phyloP scores from a whole-genome alignment of 78 protist species.

The Polysphondylium violaceum region DNA sequence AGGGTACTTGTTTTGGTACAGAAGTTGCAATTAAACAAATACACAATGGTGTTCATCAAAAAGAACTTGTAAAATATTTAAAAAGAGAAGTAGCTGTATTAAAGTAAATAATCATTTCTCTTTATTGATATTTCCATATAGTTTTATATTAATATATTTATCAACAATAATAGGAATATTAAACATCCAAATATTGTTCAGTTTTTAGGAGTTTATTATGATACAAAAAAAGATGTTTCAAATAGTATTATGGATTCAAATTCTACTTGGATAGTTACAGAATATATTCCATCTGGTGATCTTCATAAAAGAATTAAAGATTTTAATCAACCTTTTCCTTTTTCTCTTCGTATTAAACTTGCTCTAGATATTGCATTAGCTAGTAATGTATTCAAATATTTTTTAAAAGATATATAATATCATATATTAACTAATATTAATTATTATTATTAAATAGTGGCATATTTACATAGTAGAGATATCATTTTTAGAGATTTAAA shows the following conservation, averaged over 20 bases:
- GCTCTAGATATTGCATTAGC: constrained; percentile 70
- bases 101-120: constrained; percentile 27
- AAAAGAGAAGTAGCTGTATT: constrained; percentile 77
- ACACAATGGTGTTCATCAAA: constrained; percentile 26
- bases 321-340: background rate
- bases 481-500: constrained; percentile 72
- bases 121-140: background rate
- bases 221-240: background rate
- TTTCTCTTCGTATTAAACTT: constrained; percentile 34
- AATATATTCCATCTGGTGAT: constrained; percentile 57
- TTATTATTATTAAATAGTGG: constrained; percentile 26
- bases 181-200: constrained; percentile 81
- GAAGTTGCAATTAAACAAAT: constrained; percentile 68
- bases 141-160: background rate
- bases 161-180: constrained; percentile 36
- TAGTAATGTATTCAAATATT: background rate
- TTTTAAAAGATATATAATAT: background rate
- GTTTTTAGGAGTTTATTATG: constrained; percentile 75
- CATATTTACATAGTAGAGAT: constrained; percentile 72
- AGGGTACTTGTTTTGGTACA: constrained; percentile 40
- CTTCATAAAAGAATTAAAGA: constrained; percentile 44
- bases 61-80: constrained; percentile 58
- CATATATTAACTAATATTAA: no score
- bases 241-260: constrained; percentile 19
- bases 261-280: constrained; percentile 76